phyloP scores from a whole-genome alignment of 2,329 filamentous ascomycete species.

The Hawksworthiomyces lignivorus region DNA sequence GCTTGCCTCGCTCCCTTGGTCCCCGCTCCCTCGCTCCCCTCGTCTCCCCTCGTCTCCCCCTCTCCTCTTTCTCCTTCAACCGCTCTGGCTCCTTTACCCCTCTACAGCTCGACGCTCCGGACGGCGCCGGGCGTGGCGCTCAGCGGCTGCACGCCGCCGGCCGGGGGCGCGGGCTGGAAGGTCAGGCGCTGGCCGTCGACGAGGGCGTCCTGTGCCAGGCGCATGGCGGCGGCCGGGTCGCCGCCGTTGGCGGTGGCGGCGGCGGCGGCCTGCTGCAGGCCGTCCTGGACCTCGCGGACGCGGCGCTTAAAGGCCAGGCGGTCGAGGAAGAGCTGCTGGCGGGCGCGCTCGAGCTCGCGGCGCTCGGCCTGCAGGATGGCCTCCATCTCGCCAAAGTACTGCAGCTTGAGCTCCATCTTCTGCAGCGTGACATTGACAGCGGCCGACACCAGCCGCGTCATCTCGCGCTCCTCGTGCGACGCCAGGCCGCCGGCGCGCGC shows the following conservation, averaged over 20 bases:
- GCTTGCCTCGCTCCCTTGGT: too few relatives aligned
- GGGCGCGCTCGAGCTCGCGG: conserved; percentile 81
- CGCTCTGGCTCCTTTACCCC: neutral
- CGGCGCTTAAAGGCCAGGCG: conserved; percentile 83
- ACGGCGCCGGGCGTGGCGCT: conserved; percentile 43
- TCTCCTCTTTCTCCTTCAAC: neutral
- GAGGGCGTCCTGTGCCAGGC: conserved; percentile 38
- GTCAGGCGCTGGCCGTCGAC: conserved; percentile 45
- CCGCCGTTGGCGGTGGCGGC: conserved; percentile 39
- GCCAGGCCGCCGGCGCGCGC: conserved; percentile 81
- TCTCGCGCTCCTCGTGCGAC: conserved; percentile 93
- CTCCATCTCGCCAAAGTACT: conserved; percentile 96
- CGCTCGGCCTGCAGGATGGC: conserved; percentile 84
- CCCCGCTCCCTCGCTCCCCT: too few relatives aligned
- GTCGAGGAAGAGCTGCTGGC: conserved; percentile 91
- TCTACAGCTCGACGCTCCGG: conserved; percentile 50
- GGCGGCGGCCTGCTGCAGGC: conserved; percentile 49
- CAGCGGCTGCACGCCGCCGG: conserved; percentile 43
- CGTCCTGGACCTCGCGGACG: conserved; percentile 73
- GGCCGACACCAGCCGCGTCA: conserved; percentile 86
- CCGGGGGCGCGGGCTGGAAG: conserved; percentile 39
- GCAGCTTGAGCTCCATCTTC: conserved; percentile 91
- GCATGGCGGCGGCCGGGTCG: conserved; percentile 41
- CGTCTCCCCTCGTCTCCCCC: too few relatives aligned
- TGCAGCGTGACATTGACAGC: conserved; percentile 91